Conservation (phyloP, 371 early-diverging fungal species). For the Lichtheimia ramosa region DNA sequence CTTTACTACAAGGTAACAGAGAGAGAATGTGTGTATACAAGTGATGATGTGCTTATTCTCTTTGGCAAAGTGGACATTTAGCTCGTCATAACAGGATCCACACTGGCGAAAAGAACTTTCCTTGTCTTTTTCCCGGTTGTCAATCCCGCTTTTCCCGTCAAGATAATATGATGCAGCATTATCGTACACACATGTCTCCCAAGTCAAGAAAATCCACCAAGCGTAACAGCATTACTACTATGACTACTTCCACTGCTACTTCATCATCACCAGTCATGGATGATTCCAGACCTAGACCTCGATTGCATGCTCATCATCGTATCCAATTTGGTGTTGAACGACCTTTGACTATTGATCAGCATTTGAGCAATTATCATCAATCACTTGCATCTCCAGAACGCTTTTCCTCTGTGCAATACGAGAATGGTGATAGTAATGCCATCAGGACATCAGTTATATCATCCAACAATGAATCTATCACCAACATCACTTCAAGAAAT, state of each 20-base stretch:
- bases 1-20: slow-evolving; percentile 43
- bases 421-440: slow-evolving; percentile 10
- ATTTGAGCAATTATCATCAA: slow-evolving; percentile 40
- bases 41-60: slow-evolving; percentile 73
- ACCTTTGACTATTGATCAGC: slow-evolving; percentile 49
- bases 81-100: slow-evolving; percentile 88
- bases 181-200: slow-evolving; percentile 74
- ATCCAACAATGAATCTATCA: slow-evolving; percentile 3
- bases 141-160: slow-evolving; percentile 81
- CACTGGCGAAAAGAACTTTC: slow-evolving; percentile 89
- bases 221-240: background rate
- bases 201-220: slow-evolving; percentile 49
- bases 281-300: slow-evolving; percentile 34
- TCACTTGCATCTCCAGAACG: slow-evolving; percentile 11
- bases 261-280: slow-evolving; percentile 12
- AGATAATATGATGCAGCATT: slow-evolving; percentile 91
- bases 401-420: slow-evolving; percentile 2
- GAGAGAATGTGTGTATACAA: background rate
- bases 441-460: slow-evolving; percentile 9
- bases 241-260: background rate
- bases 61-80: slow-evolving; percentile 66
- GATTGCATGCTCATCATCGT: slow-evolving; percentile 44
- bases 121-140: slow-evolving; percentile 78
- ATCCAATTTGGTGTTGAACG: slow-evolving; percentile 40
- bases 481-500: background rate